Conservation (phyloP, 139 green algal genomes). For the Tetraselmis chui region DNA sequence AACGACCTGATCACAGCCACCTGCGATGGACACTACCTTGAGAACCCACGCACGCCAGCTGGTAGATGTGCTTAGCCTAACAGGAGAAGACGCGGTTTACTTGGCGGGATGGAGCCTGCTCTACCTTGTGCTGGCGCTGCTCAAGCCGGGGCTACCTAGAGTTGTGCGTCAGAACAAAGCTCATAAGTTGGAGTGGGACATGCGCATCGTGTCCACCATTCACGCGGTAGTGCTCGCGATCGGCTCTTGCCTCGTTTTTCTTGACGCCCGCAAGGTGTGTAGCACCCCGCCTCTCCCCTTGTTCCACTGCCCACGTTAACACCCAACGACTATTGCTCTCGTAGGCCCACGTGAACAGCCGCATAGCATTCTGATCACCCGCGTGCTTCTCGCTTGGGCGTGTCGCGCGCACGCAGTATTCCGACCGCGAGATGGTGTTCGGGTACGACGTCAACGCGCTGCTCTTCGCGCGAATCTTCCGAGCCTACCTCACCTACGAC, state of each 20-base stretch:
- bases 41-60: no score
- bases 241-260: background rate
- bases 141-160: background rate
- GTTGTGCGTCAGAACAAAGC: background rate
- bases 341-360: no score
- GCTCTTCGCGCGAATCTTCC: conserved; percentile 19
- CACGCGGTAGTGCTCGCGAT: background rate
- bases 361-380: no score
- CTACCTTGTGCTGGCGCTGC: background rate
- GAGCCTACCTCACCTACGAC: conserved; percentile 24
- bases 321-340: no score
- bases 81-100: no score
- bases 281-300: no score
- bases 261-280: background rate
- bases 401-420: background rate
- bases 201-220: background rate
- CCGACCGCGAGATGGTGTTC: background rate
- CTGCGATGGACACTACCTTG: no score
- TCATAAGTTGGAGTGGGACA: background rate
- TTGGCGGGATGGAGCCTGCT: background rate
- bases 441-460: conserved; percentile 12
- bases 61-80: no score
- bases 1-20: no score
- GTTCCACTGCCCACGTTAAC: no score
- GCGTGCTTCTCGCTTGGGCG: no score